phyloP scores from a whole-genome alignment of 352 stramenopile genomes.

The Pythium chondricola region DNA sequence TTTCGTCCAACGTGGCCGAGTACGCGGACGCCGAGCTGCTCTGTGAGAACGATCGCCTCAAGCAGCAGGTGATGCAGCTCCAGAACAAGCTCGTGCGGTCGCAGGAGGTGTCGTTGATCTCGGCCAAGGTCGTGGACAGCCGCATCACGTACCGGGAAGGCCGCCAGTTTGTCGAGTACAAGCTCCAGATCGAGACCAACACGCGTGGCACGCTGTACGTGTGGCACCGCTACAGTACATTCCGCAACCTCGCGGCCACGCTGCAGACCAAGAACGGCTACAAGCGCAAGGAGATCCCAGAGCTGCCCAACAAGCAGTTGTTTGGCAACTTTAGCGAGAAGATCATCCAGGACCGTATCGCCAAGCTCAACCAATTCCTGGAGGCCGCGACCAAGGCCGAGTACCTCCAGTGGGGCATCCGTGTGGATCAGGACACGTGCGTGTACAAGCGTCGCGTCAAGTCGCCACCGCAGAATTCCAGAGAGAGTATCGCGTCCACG shows the following conservation, averaged over 20 bases:
- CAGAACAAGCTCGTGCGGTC: constrained; percentile 33
- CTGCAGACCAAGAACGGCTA: constrained; percentile 35
- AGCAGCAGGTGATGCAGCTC: constrained; percentile 30
- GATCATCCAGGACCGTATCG: constrained; percentile 34
- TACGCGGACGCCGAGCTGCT: constrained; percentile 27
- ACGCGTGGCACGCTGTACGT: constrained; percentile 34
- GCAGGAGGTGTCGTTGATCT: constrained; percentile 29
- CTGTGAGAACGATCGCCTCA: constrained; percentile 28
- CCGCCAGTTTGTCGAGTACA: constrained; percentile 46
- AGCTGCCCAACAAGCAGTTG: constrained; percentile 37
- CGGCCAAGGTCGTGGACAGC: constrained; percentile 30
- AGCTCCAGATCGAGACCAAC: constrained; percentile 40
- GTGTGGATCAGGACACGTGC: constrained; percentile 38
- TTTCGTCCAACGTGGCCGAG: constrained; percentile 27
- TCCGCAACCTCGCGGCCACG: constrained; percentile 32
- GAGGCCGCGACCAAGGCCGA: constrained; percentile 33
- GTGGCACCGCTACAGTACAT: constrained; percentile 45
- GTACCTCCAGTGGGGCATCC: constrained; percentile 43
- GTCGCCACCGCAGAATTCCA: constrained; percentile 9
- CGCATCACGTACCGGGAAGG: constrained; percentile 29
- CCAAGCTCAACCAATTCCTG: constrained; percentile 43
- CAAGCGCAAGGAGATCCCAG: constrained; percentile 33
- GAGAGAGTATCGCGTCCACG: constrained; percentile 18
- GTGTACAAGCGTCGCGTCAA: constrained; percentile 42
- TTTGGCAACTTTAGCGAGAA: constrained; percentile 34